Evolutionary conservation across 169 alveolate species (phyloP).

Genomic region (Cryptosporidium felis): DNA sequence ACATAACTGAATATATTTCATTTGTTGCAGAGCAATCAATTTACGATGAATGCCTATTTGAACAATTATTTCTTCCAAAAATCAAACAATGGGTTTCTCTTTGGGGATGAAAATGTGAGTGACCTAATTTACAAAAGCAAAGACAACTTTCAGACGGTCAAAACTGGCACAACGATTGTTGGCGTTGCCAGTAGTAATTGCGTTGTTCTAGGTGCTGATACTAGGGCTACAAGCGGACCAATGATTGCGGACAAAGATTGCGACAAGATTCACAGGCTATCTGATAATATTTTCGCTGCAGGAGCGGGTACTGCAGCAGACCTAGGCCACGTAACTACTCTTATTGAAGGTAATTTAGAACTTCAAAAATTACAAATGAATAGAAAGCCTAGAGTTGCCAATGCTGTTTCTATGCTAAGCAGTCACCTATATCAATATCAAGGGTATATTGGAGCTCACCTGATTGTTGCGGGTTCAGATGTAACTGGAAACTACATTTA

Average conservation of each 20-base stretch:
- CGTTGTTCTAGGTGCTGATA: slow-evolving; percentile 98
- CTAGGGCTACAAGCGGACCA: slow-evolving; percentile 98
- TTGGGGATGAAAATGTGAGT: neutral
- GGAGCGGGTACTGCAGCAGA: slow-evolving; percentile 99
- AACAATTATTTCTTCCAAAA: slow-evolving; percentile 13
- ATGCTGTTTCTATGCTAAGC: slow-evolving; percentile 88
- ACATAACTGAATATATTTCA: neutral
- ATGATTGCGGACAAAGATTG: slow-evolving; percentile 97
- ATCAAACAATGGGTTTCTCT: slow-evolving; percentile 30
- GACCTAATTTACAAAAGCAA: neutral
- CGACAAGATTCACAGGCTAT: slow-evolving; percentile 92
- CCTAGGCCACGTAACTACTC: slow-evolving; percentile 92
- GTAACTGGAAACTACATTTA: slow-evolving; percentile 93
- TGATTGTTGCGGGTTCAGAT: slow-evolving; percentile 98
- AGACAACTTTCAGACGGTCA: slow-evolving; percentile 24
- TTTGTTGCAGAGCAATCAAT: neutral
- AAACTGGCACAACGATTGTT: slow-evolving; percentile 98
- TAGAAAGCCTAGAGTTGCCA: slow-evolving; percentile 87
- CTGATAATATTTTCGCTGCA: slow-evolving; percentile 95
- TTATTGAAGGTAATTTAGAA: slow-evolving; percentile 90
- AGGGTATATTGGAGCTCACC: slow-evolving; percentile 96
- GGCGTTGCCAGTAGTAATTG: slow-evolving; percentile 94
- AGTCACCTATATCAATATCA: slow-evolving; percentile 90
- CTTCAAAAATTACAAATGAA: slow-evolving; percentile 92
- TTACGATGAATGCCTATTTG: slow-evolving; percentile 37